These are phyloP conservation scores for Colletotrichum melonis DNA, from an alignment of 2,329 filamentous ascomycete genomes.

Conservation along the genomic window DNA sequence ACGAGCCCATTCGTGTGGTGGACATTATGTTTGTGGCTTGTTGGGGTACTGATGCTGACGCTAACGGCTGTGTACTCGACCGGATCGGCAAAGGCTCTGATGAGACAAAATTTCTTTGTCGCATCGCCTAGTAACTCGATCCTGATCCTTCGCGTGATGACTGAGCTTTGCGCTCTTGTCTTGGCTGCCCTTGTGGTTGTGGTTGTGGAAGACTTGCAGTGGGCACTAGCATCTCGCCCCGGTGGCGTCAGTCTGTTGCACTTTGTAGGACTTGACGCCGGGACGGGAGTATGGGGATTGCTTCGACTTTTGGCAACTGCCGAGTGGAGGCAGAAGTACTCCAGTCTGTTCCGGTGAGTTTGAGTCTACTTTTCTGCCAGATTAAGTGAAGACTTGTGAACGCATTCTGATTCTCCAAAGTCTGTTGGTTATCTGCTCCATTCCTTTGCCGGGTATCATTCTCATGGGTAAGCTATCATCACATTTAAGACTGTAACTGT, in stretches of 20 bases:
- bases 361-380: not conserved
- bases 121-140: constrained; percentile 23
- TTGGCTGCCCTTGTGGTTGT: constrained; percentile 23
- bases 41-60: constrained; percentile 18
- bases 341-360: constrained; percentile 27
- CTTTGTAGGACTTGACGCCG: constrained; percentile 28
- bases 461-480: constrained; percentile 20
- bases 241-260: constrained; percentile 23
- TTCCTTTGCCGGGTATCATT: constrained; percentile 22
- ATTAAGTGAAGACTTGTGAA: not conserved
- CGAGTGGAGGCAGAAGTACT: constrained; percentile 31
- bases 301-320: constrained; percentile 24
- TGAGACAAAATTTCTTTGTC: constrained; percentile 26
- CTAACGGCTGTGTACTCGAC: constrained; percentile 30
- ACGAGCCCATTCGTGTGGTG: constrained; percentile 24
- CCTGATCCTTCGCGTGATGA: constrained; percentile 24
- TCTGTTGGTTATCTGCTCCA: constrained; percentile 25
- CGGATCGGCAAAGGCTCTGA: constrained; percentile 28
- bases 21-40: constrained; percentile 20
- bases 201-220: constrained; percentile 29
- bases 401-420: not conserved
- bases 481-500: not conserved
- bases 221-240: constrained; percentile 29
- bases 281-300: constrained; percentile 28
- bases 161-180: constrained; percentile 20